Evolutionary conservation across 352 stramenopile species (phyloP), one percentile per base, ranked within the genome.

Genomic region (Globisporangium lucens): DNA sequence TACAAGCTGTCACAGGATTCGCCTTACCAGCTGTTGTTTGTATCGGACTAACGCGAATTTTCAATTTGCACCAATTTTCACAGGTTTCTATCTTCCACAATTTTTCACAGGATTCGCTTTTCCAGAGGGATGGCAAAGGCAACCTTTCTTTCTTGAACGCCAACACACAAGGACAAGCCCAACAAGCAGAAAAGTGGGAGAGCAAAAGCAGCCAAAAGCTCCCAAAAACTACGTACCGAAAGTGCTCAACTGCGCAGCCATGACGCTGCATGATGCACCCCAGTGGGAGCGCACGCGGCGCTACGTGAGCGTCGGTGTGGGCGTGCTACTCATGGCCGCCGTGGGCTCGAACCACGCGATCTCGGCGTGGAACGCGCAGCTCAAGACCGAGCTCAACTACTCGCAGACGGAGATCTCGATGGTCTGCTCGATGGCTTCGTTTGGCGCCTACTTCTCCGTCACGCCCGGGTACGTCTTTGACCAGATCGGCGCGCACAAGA

Each of bases 371-470:
- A 94, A 94, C 52, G 73, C 82, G 63, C 79, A 94, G 75, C 75
- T 94, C 17, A 80, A 78, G 57, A 35, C 43, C 15, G 53, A 80
- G 63, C 73, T 92, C 38, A 67, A 73, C 36, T 92, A 88, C 77
- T 89, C 85, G 56, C 82, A 92, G 68, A 71, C 78, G 41, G 76
- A 90, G 24, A 94, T 94, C 71, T 84, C 83, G 30, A 68, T 91
- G 51, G 83, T 94, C n/a, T 82, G 80, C 70, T 91, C 84, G 41
- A 87, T 91, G 80, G 82, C 80, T 36, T 89, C 82, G 43, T 94
- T 94, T 69, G 85, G 85, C 47, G 81, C 81, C 49, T 94, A 91
- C 71, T 91, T 91, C 71, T 88, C 81, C 10, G 79, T 94, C 51
- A 76, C 72, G 56, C 79, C 81, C 9, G 85, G 83, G 47, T 84